Evolutionary conservation across 108 stramenopile species (phyloP).

Genomic region (Pseudonitzschia delicatissima): DNA sequence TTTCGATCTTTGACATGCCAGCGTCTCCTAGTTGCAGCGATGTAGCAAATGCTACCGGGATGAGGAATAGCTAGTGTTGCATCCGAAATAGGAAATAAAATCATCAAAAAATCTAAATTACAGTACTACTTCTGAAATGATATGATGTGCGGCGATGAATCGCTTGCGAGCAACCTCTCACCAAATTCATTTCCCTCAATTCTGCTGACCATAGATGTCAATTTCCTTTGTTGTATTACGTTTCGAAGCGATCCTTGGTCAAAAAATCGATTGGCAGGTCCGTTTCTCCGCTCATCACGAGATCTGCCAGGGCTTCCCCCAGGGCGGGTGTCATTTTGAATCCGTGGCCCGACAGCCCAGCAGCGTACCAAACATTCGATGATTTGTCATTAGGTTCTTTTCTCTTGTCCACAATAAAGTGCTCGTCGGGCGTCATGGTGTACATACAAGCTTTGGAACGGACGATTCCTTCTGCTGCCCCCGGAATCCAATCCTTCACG

Average conservation of each 20-base stretch:
- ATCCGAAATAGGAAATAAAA: too few species aligned
- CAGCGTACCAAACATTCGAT: conserved; percentile 10
- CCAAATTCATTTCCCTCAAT: neutral
- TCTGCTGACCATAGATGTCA: neutral
- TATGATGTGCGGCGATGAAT: too few species aligned
- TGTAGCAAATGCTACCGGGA: too few species aligned
- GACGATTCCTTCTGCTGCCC: neutral
- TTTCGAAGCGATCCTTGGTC: neutral
- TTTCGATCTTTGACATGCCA: too few species aligned
- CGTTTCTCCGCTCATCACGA: conserved; percentile 14
- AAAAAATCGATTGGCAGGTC: neutral
- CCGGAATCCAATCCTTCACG: neutral
- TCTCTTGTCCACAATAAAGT: conserved; percentile 41
- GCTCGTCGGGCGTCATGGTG: conserved; percentile 41
- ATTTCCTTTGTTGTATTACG: neutral
- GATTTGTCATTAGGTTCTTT: neutral
- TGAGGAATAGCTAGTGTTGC: too few species aligned
- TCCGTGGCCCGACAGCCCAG: conserved; percentile 49
- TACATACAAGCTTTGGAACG: conserved; percentile 40
- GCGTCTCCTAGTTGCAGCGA: too few species aligned
- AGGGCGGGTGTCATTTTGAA: conserved; percentile 54
- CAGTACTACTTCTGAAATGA: too few species aligned
- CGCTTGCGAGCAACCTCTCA: neutral
- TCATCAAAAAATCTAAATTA: too few species aligned
- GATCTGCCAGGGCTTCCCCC: conserved; percentile 39